These are phyloP conservation scores for Bathelium albidoporum DNA, from an alignment of 495 filamentous ascomycete genomes.

Conservation along the genomic window DNA sequence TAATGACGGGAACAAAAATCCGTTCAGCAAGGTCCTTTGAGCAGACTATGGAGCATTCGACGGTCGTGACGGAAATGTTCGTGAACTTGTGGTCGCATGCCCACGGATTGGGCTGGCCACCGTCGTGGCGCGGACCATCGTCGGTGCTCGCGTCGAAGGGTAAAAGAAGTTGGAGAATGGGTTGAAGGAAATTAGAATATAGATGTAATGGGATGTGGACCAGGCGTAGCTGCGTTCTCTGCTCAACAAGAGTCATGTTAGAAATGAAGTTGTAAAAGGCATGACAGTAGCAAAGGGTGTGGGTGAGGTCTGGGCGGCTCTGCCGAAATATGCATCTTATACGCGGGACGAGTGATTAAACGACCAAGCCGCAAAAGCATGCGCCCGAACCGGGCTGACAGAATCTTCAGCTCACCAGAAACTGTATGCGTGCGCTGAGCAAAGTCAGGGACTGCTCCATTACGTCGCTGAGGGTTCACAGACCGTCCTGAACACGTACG, in stretches of 20 bases:
- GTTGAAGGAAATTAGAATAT: constrained; percentile 71
- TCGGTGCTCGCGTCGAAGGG: constrained; percentile 42
- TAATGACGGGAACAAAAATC: constrained; percentile 59
- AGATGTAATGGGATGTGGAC: constrained; percentile 83
- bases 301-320: background rate
- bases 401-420: constrained; percentile 23
- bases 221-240: constrained; percentile 81
- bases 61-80: constrained; percentile 84
- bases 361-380: background rate
- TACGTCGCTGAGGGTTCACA: background rate
- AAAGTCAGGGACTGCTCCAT: constrained; percentile 30
- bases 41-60: constrained; percentile 91
- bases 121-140: constrained; percentile 25
- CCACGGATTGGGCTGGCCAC: constrained; percentile 20
- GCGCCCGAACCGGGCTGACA: constrained; percentile 6
- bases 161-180: constrained; percentile 76
- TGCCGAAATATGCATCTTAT: background rate
- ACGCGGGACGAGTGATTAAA: constrained; percentile 9
- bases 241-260: constrained; percentile 23
- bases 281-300: background rate
- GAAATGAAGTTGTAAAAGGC: background rate
- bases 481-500: background rate
- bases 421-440: constrained; percentile 30
- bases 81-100: constrained; percentile 63
- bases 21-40: constrained; percentile 56